phyloP scores from a whole-genome alignment of 257 asterid species.

The Fraxinus americana region DNA sequence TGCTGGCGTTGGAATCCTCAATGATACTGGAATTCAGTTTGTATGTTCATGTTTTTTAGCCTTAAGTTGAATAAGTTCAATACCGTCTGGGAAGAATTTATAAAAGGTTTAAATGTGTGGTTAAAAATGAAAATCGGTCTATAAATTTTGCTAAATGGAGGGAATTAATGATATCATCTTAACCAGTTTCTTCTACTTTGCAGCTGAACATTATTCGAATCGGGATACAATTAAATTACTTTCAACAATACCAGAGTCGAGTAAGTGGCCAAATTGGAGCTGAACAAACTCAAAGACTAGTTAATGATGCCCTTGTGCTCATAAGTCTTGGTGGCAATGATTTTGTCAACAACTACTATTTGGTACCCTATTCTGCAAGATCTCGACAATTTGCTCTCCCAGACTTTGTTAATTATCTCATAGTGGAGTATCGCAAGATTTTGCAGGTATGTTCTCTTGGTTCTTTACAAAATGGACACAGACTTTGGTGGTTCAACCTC shows the following conservation, averaged over 20 bases:
- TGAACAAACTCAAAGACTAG: slow-evolving; percentile 44
- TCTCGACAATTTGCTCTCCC: slow-evolving; percentile 77
- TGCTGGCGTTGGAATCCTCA: slow-evolving; percentile 90
- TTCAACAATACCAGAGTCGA: slow-evolving; percentile 65
- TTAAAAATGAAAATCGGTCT: no score
- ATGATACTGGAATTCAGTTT: slow-evolving; percentile 91
- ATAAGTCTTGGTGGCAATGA: slow-evolving; percentile 92
- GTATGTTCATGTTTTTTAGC: slow-evolving; percentile 40
- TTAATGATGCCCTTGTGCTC: slow-evolving; percentile 72
- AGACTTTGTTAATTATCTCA: slow-evolving; percentile 59
- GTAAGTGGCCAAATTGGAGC: slow-evolving; percentile 56
- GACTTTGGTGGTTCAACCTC: background rate
- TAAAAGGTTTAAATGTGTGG: no score
- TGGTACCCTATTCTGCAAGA: slow-evolving; percentile 79
- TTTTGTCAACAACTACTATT: slow-evolving; percentile 82
- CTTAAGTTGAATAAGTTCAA: no score
- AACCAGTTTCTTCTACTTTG: slow-evolving; percentile 5
- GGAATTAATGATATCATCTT: background rate
- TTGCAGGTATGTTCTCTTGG: slow-evolving; percentile 39
- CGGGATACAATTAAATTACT: slow-evolving; percentile 57
- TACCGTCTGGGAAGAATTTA: no score
- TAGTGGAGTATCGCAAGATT: slow-evolving; percentile 72
- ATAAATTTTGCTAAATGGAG: no score
- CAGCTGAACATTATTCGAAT: slow-evolving; percentile 78
- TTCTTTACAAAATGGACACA: background rate